phyloP scores from a whole-genome alignment of 2,329 filamentous ascomycete genomes.

The Septoria linicola region DNA sequence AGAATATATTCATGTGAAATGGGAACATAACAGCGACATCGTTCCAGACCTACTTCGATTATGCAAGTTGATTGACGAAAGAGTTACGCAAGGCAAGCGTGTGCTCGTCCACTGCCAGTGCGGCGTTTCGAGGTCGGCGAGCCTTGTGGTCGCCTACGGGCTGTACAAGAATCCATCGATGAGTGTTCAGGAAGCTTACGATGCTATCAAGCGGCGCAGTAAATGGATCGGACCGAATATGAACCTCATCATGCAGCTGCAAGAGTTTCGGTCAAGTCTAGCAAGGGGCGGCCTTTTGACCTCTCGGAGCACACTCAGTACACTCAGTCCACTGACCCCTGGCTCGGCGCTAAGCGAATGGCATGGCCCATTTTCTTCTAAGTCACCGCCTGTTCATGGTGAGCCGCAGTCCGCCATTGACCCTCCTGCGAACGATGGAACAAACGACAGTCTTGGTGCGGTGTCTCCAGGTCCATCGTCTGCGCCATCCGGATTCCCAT shows the following conservation, averaged over 20 bases:
- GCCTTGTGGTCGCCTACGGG: conserved; percentile 81
- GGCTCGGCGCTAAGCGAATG: conserved; percentile 37
- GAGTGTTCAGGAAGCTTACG: conserved; percentile 80
- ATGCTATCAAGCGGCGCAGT: conserved; percentile 75
- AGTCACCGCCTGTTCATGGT: conserved; percentile 15
- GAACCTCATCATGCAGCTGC: conserved; percentile 85
- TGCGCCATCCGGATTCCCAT: conserved; percentile 63
- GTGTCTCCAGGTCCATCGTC: conserved; percentile 63
- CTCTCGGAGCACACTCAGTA: conserved; percentile 34
- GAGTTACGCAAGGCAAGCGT: conserved; percentile 70
- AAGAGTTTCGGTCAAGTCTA: conserved; percentile 65
- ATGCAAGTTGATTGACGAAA: conserved; percentile 72
- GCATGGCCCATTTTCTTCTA: conserved; percentile 34
- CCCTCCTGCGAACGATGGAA: conserved; percentile 11
- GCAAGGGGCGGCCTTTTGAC: conserved; percentile 38
- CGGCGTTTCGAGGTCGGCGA: conserved; percentile 80
- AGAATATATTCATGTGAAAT: conserved; percentile 83
- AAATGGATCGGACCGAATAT: conserved; percentile 90
- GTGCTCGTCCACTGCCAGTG: conserved; percentile 84
- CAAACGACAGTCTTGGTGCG: conserved; percentile 31
- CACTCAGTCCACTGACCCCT: conserved; percentile 37
- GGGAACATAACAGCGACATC: conserved; percentile 88
- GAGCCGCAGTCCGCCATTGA: conserved; percentile 28
- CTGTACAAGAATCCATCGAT: conserved; percentile 74
- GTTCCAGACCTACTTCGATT: conserved; percentile 71